A percentile compares a stretch with the other conserved stretches of the same genome.
phyloP scores from a whole-genome alignment of 2,329 filamentous ascomycete genomes.

The Colletotrichum tropicale region DNA sequence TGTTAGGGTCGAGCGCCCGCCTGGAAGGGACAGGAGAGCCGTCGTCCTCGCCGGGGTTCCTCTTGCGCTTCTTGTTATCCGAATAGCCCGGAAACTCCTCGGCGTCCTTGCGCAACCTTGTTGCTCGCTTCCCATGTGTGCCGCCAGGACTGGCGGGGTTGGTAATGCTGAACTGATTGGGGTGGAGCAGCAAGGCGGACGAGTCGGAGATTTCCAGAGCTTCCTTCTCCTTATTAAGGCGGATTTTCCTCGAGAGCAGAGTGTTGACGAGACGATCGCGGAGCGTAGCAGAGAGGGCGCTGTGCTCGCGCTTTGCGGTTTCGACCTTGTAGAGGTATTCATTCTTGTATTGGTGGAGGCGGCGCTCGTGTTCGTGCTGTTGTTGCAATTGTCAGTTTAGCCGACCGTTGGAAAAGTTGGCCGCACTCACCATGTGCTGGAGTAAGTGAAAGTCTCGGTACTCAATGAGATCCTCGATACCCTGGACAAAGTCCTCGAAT shows the following conservation, averaged over 20 bases:
- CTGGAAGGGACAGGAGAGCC: conserved; percentile 66
- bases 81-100: conserved; percentile 61
- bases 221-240: conserved; percentile 70
- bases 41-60: conserved; percentile 64
- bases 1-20: conserved; percentile 59
- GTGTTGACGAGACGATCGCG: conserved; percentile 70
- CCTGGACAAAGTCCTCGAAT: conserved; percentile 84
- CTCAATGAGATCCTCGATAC: conserved; percentile 88
- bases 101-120: conserved; percentile 63
- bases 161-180: conserved; percentile 70
- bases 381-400: not conserved
- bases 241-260: conserved; percentile 67
- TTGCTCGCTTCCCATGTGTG: conserved; percentile 66
- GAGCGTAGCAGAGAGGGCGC: conserved; percentile 62
- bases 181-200: conserved; percentile 68
- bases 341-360: conserved; percentile 62
- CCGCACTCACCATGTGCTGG: conserved; percentile 73
- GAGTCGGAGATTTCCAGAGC: conserved; percentile 71
- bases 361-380: conserved; percentile 68
- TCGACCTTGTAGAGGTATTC: conserved; percentile 66
- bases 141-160: conserved; percentile 70
- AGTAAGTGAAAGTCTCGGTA: conserved; percentile 84
- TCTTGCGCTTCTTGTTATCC: conserved; percentile 67
- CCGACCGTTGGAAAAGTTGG: not conserved
- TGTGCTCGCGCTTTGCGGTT: conserved; percentile 66